Conservation (phyloP, 176 grass and related monocot species). For the Zoysia japonica region DNA sequence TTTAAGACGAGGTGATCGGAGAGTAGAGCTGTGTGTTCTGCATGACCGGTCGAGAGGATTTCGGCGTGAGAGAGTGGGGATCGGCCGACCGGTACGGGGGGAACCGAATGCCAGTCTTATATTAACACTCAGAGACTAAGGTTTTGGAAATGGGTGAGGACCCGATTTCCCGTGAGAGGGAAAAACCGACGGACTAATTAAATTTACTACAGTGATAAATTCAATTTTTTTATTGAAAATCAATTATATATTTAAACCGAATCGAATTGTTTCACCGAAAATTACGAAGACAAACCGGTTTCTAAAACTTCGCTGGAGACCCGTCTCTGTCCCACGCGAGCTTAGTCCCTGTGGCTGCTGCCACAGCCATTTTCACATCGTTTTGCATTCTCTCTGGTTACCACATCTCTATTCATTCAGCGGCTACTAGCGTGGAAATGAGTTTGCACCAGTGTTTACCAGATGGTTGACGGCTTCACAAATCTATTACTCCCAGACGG, state of each 20-base stretch:
- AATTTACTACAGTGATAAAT: no score
- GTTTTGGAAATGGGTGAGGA: no score
- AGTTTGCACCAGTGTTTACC: background rate
- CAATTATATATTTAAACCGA: no score
- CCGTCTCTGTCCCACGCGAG: background rate
- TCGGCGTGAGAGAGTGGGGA: background rate
- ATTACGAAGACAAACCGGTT: no score
- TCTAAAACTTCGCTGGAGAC: background rate
- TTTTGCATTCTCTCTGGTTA: background rate
- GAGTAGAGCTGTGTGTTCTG: background rate
- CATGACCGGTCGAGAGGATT: conserved; percentile 10
- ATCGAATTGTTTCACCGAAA: no score
- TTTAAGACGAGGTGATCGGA: background rate
- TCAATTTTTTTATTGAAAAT: no score
- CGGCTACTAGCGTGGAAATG: no score
- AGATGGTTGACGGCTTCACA: background rate
- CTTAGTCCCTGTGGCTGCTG: background rate
- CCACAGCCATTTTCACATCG: background rate
- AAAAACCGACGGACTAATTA: no score
- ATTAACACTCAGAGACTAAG: background rate
- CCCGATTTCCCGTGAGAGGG: no score
- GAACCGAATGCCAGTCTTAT: conserved; percentile 20
- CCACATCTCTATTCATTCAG: background rate
- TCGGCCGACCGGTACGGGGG: background rate
- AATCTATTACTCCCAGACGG: no score